A percentile compares a stretch with the other conserved stretches of the same genome.
Conservation (phyloP, 306 rosid species). For the Cucumis cinereus region DNA sequence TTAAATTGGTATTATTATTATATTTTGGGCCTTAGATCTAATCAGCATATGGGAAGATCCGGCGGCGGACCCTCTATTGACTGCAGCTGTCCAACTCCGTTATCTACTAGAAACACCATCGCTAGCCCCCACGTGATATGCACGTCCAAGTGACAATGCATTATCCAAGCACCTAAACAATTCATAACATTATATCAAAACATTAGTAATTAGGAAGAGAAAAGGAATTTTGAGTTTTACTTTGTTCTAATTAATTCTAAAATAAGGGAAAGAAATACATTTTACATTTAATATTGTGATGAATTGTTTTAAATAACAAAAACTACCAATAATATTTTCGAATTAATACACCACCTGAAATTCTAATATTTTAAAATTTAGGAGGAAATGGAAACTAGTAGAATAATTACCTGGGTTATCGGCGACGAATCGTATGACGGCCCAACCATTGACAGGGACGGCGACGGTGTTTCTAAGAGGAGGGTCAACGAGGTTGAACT, state of each 20-base stretch:
- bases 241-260: neutral
- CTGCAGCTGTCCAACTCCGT: slow-evolving; percentile 62
- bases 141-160: slow-evolving; percentile 97
- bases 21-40: neutral
- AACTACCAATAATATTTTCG: no score
- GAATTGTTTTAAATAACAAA: no score
- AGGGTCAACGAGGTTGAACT: slow-evolving; percentile 85
- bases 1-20: neutral
- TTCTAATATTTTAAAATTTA: no score
- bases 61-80: slow-evolving; percentile 55
- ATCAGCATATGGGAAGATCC: slow-evolving; percentile 64
- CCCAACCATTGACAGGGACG: slow-evolving; percentile 82
- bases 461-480: slow-evolving; percentile 78
- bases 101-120: slow-evolving; percentile 71
- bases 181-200: neutral
- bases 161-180: slow-evolving; percentile 66
- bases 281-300: no score
- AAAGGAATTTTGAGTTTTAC: neutral
- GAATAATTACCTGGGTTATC: slow-evolving; percentile 67
- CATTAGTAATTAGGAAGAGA: neutral
- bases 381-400: no score
- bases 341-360: no score
- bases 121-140: slow-evolving; percentile 92
- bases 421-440: slow-evolving; percentile 84
- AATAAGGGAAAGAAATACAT: no score